Conservation (phyloP, 2,329 filamentous ascomycete genomes). For the Mollisia scopiformis region DNA sequence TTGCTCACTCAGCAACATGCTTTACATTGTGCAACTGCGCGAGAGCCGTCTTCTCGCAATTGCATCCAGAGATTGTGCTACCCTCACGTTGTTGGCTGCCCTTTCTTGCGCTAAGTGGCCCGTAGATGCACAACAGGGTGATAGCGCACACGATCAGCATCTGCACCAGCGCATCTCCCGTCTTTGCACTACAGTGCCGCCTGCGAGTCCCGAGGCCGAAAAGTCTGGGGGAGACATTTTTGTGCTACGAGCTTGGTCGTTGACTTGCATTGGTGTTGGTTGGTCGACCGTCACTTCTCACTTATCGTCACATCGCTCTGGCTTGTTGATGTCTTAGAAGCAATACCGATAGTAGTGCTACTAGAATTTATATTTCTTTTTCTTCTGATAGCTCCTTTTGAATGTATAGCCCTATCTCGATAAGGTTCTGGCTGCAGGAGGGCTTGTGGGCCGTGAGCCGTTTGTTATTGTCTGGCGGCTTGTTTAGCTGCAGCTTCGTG, state of each 20-base stretch:
- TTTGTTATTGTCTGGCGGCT: background rate
- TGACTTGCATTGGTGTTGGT: background rate
- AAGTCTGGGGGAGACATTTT: slow-evolving; percentile 1
- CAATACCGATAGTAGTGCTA: background rate
- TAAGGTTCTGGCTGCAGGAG: background rate
- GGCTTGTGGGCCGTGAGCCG: background rate
- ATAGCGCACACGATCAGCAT: background rate
- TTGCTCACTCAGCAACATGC: background rate
- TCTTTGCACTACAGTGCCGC: background rate
- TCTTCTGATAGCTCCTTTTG: background rate
- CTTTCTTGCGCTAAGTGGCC: background rate
- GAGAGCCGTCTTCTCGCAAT: background rate
- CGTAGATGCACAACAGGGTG: background rate
- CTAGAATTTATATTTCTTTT: background rate
- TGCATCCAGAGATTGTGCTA: background rate
- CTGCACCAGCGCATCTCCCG: background rate
- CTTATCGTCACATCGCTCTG: background rate
- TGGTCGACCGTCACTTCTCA: background rate
- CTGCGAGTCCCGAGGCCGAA: background rate
- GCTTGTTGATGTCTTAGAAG: background rate
- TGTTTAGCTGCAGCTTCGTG: background rate
- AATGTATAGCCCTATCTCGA: no score
- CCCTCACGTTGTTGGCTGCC: background rate
- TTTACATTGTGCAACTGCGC: background rate
- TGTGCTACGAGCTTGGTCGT: background rate